Percentiles rank a stretch among this genome's conserved stretches.
phyloP scores from a whole-genome alignment of 305 asterid species.

The Solanum chacoense region DNA sequence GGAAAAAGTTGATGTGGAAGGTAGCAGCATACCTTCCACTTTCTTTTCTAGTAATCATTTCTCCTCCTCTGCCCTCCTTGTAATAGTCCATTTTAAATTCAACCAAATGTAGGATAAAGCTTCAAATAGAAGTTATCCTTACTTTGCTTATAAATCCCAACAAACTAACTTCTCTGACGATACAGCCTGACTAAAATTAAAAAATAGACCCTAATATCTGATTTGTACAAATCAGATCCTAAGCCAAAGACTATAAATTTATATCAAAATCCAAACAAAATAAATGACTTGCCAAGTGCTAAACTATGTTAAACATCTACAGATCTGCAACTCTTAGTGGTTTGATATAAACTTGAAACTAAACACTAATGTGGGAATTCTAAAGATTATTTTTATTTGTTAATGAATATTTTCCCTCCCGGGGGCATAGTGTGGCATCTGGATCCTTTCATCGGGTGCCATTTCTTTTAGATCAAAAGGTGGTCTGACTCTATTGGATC shows the following conservation, averaged over 20 bases:
- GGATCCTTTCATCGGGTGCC: not conserved
- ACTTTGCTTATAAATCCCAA: not conserved
- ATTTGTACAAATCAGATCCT: not conserved
- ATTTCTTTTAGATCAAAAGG: not conserved
- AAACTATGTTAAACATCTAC: not conserved
- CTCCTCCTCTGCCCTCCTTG: not conserved
- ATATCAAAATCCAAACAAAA: not conserved
- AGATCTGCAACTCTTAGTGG: not conserved
- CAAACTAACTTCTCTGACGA: not conserved
- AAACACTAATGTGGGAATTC: not conserved
- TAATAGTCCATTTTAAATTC: not conserved
- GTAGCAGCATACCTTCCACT: not conserved
- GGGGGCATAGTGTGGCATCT: not conserved
- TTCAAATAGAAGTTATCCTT: not conserved
- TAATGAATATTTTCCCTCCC: not conserved
- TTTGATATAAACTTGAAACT: not conserved
- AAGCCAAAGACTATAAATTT: not conserved
- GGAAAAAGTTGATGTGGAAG: not conserved
- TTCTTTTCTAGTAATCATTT: not conserved
- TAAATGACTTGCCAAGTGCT: not conserved
- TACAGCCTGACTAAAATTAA: not conserved
- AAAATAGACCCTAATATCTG: not conserved
- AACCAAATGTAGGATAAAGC: not conserved
- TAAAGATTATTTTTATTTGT: not conserved
- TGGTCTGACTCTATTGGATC: not conserved